phyloP scores from a whole-genome alignment of 306 rosid species.

The Macrotyloma uniflorum region DNA sequence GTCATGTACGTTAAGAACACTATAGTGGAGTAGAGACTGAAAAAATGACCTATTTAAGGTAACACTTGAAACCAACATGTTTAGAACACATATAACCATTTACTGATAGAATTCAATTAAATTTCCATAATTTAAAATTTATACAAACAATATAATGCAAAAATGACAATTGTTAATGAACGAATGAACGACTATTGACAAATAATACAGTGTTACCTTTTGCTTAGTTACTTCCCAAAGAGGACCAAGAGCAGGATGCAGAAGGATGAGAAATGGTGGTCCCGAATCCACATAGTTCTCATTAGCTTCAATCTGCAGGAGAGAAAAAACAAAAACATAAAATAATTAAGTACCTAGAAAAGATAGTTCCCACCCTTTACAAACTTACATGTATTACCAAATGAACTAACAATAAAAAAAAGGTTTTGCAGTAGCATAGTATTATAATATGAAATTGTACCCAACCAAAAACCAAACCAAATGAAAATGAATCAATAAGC shows the following conservation, averaged over 20 bases:
- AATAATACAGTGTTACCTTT: slow-evolving; percentile 53
- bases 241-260: slow-evolving; percentile 98
- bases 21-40: not conserved
- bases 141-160: slow-evolving; percentile 3
- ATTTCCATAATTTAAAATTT: not conserved
- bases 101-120: slow-evolving; percentile 8
- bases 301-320: slow-evolving; percentile 75
- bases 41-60: not conserved
- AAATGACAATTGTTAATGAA: slow-evolving; percentile 27
- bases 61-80: slow-evolving; percentile 17
- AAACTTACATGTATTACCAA: slow-evolving; percentile 32
- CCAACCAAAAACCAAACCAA: slow-evolving; percentile 37
- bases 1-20: slow-evolving; percentile 5
- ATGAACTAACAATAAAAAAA: slow-evolving; percentile 7
- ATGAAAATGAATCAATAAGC: slow-evolving; percentile 19
- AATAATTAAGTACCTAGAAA: slow-evolving; percentile 18
- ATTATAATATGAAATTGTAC: slow-evolving; percentile 19
- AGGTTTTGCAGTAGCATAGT: slow-evolving; percentile 20
- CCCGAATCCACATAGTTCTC: slow-evolving; percentile 74
- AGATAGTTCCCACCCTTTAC: slow-evolving; percentile 6
- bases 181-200: slow-evolving; percentile 21
- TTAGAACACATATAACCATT: not conserved
- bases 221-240: slow-evolving; percentile 96
- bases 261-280: slow-evolving; percentile 91
- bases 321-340: slow-evolving; percentile 23